Evolutionary conservation across 306 rosid genomes (phyloP).

Genomic region (Fragaria iinumae): DNA sequence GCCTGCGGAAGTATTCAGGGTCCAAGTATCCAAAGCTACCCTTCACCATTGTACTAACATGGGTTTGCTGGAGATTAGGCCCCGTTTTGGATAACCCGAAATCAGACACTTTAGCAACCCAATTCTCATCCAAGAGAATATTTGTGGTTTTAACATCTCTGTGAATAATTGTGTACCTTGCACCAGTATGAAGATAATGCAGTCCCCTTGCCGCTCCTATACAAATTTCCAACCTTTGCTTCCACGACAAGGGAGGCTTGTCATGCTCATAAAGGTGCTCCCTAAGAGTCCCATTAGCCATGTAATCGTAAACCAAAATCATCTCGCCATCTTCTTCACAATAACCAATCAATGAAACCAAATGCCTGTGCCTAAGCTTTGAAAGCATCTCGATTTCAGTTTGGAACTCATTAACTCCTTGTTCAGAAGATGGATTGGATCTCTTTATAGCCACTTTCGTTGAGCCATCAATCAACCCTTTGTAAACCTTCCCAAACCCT

Average conservation of each 20-base stretch:
- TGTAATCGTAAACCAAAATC: slow-evolving; percentile 47
- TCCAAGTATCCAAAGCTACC: slow-evolving; percentile 55
- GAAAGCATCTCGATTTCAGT: slow-evolving; percentile 53
- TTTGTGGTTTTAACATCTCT: slow-evolving; percentile 44
- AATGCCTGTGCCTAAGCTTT: slow-evolving; percentile 47
- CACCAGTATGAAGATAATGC: slow-evolving; percentile 42
- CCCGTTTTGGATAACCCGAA: slow-evolving; percentile 46
- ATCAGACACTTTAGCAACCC: slow-evolving; percentile 51
- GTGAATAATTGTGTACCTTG: slow-evolving; percentile 31
- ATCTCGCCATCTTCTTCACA: slow-evolving; percentile 49
- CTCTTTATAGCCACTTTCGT: slow-evolving; percentile 47
- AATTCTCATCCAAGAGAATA: slow-evolving; percentile 38
- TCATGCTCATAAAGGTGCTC: slow-evolving; percentile 37
- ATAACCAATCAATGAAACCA: slow-evolving; percentile 46
- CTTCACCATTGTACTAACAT: slow-evolving; percentile 45
- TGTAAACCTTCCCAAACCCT: slow-evolving; percentile 57
- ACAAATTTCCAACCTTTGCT: slow-evolving; percentile 40
- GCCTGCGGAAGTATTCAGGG: slow-evolving; percentile 42
- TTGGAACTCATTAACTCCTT: slow-evolving; percentile 44
- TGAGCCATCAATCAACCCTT: slow-evolving; percentile 41
- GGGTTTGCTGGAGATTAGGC: slow-evolving; percentile 30
- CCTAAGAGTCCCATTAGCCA: slow-evolving; percentile 52
- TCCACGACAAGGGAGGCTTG: slow-evolving; percentile 40
- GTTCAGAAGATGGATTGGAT: slow-evolving; percentile 43
- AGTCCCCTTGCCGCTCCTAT: slow-evolving; percentile 46